Conservation (phyloP, 345 rosid genomes). For the Heritiera littoralis region DNA sequence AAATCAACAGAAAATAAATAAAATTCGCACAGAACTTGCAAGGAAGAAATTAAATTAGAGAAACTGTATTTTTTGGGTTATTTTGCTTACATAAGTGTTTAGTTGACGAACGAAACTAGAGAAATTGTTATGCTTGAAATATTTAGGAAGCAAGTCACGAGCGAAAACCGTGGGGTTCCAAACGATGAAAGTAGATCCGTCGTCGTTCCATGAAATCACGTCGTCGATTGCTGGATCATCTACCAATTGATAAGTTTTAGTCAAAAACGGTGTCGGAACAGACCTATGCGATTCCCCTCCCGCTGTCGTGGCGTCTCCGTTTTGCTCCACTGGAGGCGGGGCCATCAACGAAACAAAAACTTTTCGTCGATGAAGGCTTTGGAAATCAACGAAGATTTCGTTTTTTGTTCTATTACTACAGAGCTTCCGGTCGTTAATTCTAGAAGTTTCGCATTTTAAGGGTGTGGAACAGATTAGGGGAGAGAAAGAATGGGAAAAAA, state of each 20-base stretch:
- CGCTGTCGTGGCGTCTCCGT: conserved; percentile 25
- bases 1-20: not conserved
- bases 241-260: conserved; percentile 74
- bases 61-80: not conserved
- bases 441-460: conserved; percentile 37
- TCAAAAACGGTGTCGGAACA: conserved; percentile 77
- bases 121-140: conserved; percentile 87
- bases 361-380: not conserved
- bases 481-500: not conserved
- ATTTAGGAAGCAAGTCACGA: conserved; percentile 74
- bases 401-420: too few relatives aligned
- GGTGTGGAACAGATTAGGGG: conserved; percentile 1
- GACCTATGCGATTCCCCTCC: conserved; percentile 54
- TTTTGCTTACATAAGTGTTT: conserved; percentile 69
- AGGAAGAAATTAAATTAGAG: not conserved
- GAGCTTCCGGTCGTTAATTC: conserved; percentile 7
- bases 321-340: conserved; percentile 37
- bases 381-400: not conserved
- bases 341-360: conserved; percentile 3
- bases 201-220: conserved; percentile 83
- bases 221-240: conserved; percentile 69
- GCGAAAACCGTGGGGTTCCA: conserved; percentile 88
- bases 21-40: not conserved
- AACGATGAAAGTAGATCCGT: conserved; percentile 79
- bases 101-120: conserved; percentile 94